Base-by-base conservation (phyloP, 148 eudicot genomes). In the Spergularia marina region DNA sequence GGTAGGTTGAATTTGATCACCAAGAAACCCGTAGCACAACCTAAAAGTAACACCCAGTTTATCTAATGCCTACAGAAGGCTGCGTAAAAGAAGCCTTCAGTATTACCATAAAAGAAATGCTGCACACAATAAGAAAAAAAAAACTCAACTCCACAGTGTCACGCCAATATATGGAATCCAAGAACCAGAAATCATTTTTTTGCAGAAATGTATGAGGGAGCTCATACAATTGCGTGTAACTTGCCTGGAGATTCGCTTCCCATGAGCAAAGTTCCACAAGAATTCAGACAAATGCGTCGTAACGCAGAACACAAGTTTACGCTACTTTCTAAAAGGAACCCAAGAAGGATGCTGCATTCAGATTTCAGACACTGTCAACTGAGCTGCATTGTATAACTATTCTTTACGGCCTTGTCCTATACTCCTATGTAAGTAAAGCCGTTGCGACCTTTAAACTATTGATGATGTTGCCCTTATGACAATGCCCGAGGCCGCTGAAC, bases 211-310 rank as follows among this genome's bases (percentile, higher is more conserved):
- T 55, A 14, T 36, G 14, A 9, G 51, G 5, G 56, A 40, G 20
- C 34, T 40, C 72, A 66, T 53, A 53, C 53, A 44, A 76, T 17
- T 20, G 16, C 4, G 60, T 23, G 57, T 59, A 25, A 58, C 30
- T 30, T 15, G 65, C 65, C 1, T 76, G 56, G 73, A 68, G 73
- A 76, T 57, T 67, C 66, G 78, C 44, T 58, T 40, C 16, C 54
- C 54, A 52, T 18, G 53, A 74, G 25, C 23, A 67, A 30, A 6
- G 57, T 40, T 41, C 18, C 12, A n/a, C 30, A 70, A 8, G 18
- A 21, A 41, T 10, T 49, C 14, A 61, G 49, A 70, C 49, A 77
- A 25, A 11, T 14, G 30, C 39, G 53, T 34, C n/a, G 47, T 39
- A 30, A 51, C 64, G 34, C 64, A 49, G 20, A 23, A 25, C 68